These are phyloP conservation scores for Nidularia sp. DNA, from an alignment of 768 basidiomycete species.

Conservation along the genomic window DNA sequence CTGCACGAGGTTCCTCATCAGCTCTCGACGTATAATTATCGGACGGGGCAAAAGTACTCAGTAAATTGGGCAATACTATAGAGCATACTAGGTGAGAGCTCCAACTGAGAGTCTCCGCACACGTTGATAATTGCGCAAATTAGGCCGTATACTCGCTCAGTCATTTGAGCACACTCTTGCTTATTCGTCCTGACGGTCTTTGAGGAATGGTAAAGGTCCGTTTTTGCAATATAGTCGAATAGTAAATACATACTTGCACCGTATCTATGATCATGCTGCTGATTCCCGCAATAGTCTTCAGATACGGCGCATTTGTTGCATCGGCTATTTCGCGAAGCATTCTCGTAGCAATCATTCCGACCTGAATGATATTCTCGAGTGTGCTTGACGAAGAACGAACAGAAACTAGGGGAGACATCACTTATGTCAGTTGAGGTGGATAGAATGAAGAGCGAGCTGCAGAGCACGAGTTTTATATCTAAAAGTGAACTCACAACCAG, in stretches of 20 bases:
- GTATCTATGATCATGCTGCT: not conserved
- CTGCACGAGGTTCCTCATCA: not conserved
- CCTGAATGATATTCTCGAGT: too few species aligned
- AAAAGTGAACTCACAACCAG: too few species aligned
- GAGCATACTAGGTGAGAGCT: not conserved
- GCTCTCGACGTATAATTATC: not conserved
- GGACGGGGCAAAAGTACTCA: not conserved
- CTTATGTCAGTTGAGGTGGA: too few species aligned
- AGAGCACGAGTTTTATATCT: too few species aligned
- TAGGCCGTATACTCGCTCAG: not conserved
- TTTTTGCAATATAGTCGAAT: not conserved
- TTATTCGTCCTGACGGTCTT: not conserved
- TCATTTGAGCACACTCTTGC: not conserved
- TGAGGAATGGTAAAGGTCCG: not conserved
- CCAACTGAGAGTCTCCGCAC: not conserved
- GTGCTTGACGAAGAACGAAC: too few species aligned
- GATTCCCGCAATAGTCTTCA: not conserved
- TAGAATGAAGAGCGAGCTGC: too few species aligned
- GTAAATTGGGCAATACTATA: not conserved
- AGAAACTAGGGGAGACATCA: too few species aligned
- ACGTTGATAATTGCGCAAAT: not conserved
- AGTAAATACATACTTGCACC: not conserved
- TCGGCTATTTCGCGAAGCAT: conserved; percentile 6
- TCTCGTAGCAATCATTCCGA: conserved; percentile 4
- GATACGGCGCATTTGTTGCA: not conserved